phyloP scores from a whole-genome alignment of 169 alveolate genomes.

The Eimeria sp. region DNA sequence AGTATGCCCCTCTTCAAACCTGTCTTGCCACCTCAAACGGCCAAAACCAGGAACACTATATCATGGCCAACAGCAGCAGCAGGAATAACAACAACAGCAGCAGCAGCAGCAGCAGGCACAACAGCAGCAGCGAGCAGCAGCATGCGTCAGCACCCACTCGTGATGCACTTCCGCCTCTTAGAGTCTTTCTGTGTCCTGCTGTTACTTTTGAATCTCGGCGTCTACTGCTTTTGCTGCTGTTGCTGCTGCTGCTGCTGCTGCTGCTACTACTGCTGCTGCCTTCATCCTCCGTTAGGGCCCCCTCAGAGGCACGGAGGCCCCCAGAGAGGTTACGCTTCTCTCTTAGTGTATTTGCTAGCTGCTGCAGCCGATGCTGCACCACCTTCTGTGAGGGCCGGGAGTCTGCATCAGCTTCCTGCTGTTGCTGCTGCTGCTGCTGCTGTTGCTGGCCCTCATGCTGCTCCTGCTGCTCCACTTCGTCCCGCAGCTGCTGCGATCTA shows the following conservation, averaged over 20 bases:
- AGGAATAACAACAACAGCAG: too few relatives aligned
- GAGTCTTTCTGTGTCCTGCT: neutral
- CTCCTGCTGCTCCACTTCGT: neutral
- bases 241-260: constrained; percentile 40
- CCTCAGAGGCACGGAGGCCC: neutral
- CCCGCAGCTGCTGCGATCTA: constrained; percentile 9
- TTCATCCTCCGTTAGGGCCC: neutral
- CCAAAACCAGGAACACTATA: too few relatives aligned
- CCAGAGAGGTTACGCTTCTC: too few relatives aligned
- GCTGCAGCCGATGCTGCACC: constrained; percentile 7
- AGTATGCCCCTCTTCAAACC: too few relatives aligned
- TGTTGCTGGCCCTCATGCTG: neutral
- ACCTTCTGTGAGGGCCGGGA: neutral
- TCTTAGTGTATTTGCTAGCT: too few relatives aligned
- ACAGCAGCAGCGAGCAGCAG: too few relatives aligned
- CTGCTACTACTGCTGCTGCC: neutral
- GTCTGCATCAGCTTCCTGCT: constrained; percentile 30
- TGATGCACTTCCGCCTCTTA: too few relatives aligned
- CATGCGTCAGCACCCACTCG: too few relatives aligned
- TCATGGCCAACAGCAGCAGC: too few relatives aligned
- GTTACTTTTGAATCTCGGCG: neutral
- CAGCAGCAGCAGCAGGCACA: too few relatives aligned
- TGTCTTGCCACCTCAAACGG: too few relatives aligned
- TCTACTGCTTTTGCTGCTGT: neutral
- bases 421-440: neutral